A percentile compares a stretch with the other conserved stretches of the same genome.
phyloP scores from a whole-genome alignment of 495 filamentous ascomycete species.

The Aspergillus olivimuriae region DNA sequence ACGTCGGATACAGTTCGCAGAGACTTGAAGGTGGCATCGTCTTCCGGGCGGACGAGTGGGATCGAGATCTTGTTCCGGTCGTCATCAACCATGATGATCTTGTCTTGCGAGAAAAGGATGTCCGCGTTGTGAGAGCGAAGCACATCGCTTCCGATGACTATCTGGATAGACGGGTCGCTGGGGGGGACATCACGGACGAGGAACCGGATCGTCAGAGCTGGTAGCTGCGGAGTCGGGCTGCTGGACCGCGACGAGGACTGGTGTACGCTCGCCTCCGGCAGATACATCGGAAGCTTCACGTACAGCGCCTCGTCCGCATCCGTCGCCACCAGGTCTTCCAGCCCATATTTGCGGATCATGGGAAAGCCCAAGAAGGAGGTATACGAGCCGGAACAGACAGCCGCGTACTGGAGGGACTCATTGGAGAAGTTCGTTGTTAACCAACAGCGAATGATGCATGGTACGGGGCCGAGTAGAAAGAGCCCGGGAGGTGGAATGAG shows the following conservation, averaged over 20 bases:
- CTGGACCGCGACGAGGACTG: slow-evolving; percentile 64
- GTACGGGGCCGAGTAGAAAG: slow-evolving; percentile 76
- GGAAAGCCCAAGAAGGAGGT: slow-evolving; percentile 69
- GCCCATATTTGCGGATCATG: slow-evolving; percentile 63
- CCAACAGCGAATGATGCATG: slow-evolving; percentile 95
- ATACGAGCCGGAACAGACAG: slow-evolving; percentile 86
- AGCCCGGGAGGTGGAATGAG: slow-evolving; percentile 73
- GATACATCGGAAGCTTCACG: slow-evolving; percentile 74
- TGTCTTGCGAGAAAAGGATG: slow-evolving; percentile 85
- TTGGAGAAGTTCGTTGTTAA: slow-evolving; percentile 80
- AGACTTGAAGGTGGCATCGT: slow-evolving; percentile 70
- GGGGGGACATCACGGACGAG: slow-evolving; percentile 54
- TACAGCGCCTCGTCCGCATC: slow-evolving; percentile 55
- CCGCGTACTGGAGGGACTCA: slow-evolving; percentile 81
- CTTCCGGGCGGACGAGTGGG: slow-evolving; percentile 89
- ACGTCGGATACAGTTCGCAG: slow-evolving; percentile 53
- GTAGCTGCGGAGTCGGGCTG: slow-evolving; percentile 73
- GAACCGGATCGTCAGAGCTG: slow-evolving; percentile 71
- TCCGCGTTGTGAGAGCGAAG: slow-evolving; percentile 85
- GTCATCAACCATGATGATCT: slow-evolving; percentile 78
- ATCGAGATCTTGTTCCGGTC: slow-evolving; percentile 85
- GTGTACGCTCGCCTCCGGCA: slow-evolving; percentile 83
- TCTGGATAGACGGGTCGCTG: slow-evolving; percentile 56
- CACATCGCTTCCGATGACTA: slow-evolving; percentile 82
- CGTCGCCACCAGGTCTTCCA: slow-evolving; percentile 60